These are phyloP conservation scores for Aspergillus ellipticus DNA, from an alignment of 495 filamentous ascomycete species.

Conservation along the genomic window DNA sequence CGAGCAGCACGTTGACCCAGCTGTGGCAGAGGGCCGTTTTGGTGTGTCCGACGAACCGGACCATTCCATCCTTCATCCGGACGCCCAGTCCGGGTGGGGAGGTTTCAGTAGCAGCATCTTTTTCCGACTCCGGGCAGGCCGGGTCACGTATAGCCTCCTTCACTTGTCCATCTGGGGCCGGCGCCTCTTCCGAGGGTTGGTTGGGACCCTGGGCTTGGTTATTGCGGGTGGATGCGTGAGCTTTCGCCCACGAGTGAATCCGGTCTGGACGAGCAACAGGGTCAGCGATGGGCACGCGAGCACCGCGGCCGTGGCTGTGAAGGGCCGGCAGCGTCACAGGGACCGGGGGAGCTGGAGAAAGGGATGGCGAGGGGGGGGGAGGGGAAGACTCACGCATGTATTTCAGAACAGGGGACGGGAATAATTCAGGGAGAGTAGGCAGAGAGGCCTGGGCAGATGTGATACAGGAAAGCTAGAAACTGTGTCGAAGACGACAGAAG, in stretches of 20 bases:
- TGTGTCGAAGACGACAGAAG: constrained; percentile 11
- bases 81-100: constrained; percentile 25
- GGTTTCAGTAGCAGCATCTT: constrained; percentile 18
- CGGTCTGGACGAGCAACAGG: constrained; percentile 28
- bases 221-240: constrained; percentile 37
- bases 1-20: constrained; percentile 73
- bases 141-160: constrained; percentile 21
- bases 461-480: neutral
- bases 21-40: constrained; percentile 48
- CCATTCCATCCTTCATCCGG: constrained; percentile 32
- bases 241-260: constrained; percentile 49
- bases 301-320: neutral
- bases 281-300: no score
- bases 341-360: neutral
- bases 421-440: constrained; percentile 4
- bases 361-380: constrained; percentile 1
- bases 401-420: constrained; percentile 26
- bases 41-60: constrained; percentile 37
- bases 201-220: constrained; percentile 11
- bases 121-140: constrained; percentile 19
- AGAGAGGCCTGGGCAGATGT: neutral
- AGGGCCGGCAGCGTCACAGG: no score
- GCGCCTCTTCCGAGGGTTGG: constrained; percentile 11
- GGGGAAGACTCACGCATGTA: constrained; percentile 39
- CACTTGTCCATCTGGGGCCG: constrained; percentile 36